Evolutionary conservation across 2,329 filamentous ascomycete species (phyloP).

Genomic region (Cladophialophora psammophila): DNA sequence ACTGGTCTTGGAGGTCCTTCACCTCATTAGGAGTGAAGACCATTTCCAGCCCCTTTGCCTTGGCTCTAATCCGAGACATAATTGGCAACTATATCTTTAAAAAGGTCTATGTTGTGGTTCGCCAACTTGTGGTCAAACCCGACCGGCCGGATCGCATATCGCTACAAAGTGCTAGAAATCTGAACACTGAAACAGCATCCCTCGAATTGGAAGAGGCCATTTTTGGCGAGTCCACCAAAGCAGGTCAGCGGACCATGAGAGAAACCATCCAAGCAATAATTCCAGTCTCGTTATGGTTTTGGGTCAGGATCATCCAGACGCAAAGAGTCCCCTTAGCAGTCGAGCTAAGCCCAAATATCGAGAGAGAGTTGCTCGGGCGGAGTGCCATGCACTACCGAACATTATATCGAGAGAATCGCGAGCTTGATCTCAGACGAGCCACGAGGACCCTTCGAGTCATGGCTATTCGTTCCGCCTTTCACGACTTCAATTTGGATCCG

Average conservation of each 20-base stretch:
- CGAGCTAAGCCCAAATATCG: slow-evolving; percentile 24
- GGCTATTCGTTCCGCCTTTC: slow-evolving; percentile 30
- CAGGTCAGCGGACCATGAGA: background rate
- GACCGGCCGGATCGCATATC: slow-evolving; percentile 36
- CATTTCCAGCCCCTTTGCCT: slow-evolving; percentile 46
- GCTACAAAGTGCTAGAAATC: slow-evolving; percentile 25
- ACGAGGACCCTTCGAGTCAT: slow-evolving; percentile 22
- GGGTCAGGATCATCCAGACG: slow-evolving; percentile 29
- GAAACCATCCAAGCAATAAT: slow-evolving; percentile 24
- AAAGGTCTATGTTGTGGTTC: slow-evolving; percentile 28
- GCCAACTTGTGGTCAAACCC: slow-evolving; percentile 33
- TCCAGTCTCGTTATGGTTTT: slow-evolving; percentile 29
- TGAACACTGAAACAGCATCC: background rate
- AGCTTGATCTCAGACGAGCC: slow-evolving; percentile 12
- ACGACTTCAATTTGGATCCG: slow-evolving; percentile 32
- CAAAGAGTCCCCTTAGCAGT: slow-evolving; percentile 30
- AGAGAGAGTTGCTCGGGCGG: slow-evolving; percentile 27
- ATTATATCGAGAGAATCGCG: slow-evolving; percentile 20
- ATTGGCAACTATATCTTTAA: slow-evolving; percentile 26
- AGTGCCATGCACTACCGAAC: slow-evolving; percentile 22
- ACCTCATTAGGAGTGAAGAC: slow-evolving; percentile 42
- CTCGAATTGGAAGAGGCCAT: slow-evolving; percentile 5
- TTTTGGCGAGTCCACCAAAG: background rate
- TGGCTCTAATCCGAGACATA: slow-evolving; percentile 32
- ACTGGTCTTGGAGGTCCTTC: slow-evolving; percentile 43